Base-by-base conservation (phyloP, 306 rosid genomes). In the Malus sylvestris region DNA sequence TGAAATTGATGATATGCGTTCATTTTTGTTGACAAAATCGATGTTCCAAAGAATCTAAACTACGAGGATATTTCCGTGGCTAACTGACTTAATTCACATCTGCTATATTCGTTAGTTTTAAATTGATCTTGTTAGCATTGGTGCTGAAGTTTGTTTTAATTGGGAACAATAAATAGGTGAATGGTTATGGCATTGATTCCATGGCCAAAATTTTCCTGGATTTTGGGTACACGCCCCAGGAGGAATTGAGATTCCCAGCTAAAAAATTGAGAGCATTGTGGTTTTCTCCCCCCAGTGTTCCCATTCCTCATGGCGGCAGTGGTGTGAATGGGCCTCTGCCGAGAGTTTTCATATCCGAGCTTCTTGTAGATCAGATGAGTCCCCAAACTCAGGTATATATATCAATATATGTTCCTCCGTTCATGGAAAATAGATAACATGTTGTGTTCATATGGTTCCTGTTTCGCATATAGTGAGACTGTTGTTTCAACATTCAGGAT, bases 161-260 rank as follows among this genome's bases (percentile, higher is more conserved):
- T 66, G 74, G 57, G 55, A 59, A 81, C 51, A 32, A 81, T 66
- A 4, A 22, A 16, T 76, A 95, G 99, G 95, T 92, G 75, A 81
- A 90, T 68, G 96, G 97, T 45, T 84, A 95, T 78, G 99, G 99
- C 60, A 95, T 95, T 61, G 96, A 92, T 45, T 90, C 97, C 22
- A 55, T 95, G 80, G 93, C 99, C 18, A 84, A 80, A 3, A 76
- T 92, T 75, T 95, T 95, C 74, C 76, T 92, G 78, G 96, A 92
- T 79, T 95, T 89, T 78, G 97, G 99, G 32, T 92, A 95, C 75
- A 89, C 87, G 2, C 86, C 70, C 19, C 76, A 71, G 80, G 96
- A 89, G 45, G 97, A 92, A 71, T 79, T 95, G 80, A 80, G 89
- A 78, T 95, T 95, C 70, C 96, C 99, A 1, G 93, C 81, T 14